A percentile compares a stretch with the other conserved stretches of the same genome.
Evolutionary conservation across 768 basidiomycete genomes (phyloP).

Genomic region (Lactarius tabidus): DNA sequence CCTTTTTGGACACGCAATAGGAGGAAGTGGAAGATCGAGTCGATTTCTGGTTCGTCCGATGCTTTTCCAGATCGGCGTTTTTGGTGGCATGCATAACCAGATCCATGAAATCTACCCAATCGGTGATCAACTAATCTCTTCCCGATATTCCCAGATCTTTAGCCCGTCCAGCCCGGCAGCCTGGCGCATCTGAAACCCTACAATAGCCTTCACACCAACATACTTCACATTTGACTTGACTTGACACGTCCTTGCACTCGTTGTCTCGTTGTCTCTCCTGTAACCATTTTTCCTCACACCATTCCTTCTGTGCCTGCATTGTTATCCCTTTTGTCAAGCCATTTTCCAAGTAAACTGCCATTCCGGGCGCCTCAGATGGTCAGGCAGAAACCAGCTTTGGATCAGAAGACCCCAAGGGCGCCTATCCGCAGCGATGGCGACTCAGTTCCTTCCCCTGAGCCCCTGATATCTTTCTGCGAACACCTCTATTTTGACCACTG

Average conservation of each 20-base stretch:
- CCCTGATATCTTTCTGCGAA: not conserved
- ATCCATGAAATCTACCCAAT: constrained; percentile 27
- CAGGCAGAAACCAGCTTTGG: constrained; percentile 16
- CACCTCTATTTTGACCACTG: not conserved
- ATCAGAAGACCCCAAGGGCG: constrained; percentile 22
- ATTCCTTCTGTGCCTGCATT: constrained; percentile 13
- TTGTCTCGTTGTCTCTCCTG: constrained; percentile 3
- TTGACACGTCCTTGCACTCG: not conserved
- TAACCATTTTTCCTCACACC: not conserved
- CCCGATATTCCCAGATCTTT: constrained; percentile 27
- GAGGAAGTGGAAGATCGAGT: not conserved
- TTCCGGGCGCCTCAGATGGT: constrained; percentile 17
- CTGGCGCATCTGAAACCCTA: constrained; percentile 16
- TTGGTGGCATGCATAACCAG: constrained; percentile 25
- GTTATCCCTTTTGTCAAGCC: constrained; percentile 1
- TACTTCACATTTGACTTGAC: not conserved
- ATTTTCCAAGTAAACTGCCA: constrained; percentile 15
- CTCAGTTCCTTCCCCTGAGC: constrained; percentile 2
- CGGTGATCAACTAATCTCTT: constrained; percentile 27
- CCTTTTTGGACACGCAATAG: not conserved
- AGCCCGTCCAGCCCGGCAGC: constrained; percentile 16
- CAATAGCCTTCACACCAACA: not conserved
- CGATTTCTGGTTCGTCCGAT: constrained; percentile 16
- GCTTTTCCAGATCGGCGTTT: constrained; percentile 28
- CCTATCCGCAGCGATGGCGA: constrained; percentile 9